These are phyloP conservation scores for Orbilia oligospora DNA, from an alignment of 2,329 filamentous ascomycete genomes.

Conservation along the genomic window DNA sequence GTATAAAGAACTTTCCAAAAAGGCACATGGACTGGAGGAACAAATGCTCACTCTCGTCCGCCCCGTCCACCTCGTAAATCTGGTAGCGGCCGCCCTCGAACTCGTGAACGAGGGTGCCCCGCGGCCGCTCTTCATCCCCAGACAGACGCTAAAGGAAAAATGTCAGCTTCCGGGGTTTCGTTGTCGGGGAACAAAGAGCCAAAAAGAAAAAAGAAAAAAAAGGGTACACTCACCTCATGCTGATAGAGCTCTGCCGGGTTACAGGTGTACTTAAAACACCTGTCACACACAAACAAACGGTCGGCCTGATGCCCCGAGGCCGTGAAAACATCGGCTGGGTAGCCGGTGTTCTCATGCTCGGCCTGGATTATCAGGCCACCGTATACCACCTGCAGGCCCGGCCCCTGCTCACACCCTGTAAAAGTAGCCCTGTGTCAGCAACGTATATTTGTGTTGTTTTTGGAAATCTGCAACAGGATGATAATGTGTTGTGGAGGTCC, in stretches of 20 bases:
- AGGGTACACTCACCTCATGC: constrained; percentile 70
- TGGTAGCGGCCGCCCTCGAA: constrained; percentile 80
- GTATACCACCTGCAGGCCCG: constrained; percentile 40
- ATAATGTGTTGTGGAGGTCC: constrained; percentile 4
- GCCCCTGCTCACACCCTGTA: constrained; percentile 37
- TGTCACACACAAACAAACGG: constrained; percentile 84
- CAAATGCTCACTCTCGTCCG: constrained; percentile 76
- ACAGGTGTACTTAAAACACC: constrained; percentile 92
- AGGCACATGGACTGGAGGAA: constrained; percentile 96
- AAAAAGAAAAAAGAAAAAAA: constrained; percentile 62
- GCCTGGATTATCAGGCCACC: constrained; percentile 34
- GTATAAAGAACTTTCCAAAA: constrained; percentile 96
- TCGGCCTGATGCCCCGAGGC: constrained; percentile 37
- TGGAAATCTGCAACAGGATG: not conserved
- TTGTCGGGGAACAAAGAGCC: not conserved
- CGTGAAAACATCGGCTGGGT: constrained; percentile 39
- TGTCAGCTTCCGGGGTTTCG: constrained; percentile 7
- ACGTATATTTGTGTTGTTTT: not conserved
- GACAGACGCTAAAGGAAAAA: constrained; percentile 54
- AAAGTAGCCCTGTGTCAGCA: too few relatives aligned
- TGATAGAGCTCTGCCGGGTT: constrained; percentile 70
- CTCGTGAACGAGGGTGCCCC: constrained; percentile 68
- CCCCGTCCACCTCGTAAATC: constrained; percentile 93
- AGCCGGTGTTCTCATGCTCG: constrained; percentile 39
- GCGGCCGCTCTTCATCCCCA: constrained; percentile 61